Evolutionary conservation across 2,329 filamentous ascomycete genomes (phyloP).

Genomic region (Trichoderma cornu-damae): DNA sequence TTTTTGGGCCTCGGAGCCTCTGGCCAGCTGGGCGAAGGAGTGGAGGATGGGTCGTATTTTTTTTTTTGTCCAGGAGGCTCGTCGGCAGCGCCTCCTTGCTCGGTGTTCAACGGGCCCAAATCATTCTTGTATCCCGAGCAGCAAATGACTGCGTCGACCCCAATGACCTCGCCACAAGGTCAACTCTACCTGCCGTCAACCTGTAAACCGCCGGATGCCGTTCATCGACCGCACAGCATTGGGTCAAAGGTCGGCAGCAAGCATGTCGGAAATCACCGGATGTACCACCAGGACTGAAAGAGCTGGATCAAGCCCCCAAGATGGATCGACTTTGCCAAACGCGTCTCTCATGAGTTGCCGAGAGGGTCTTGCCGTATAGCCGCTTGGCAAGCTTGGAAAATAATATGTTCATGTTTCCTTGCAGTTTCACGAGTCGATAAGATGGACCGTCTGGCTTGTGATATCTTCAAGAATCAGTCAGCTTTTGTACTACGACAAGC

Average conservation of each 20-base stretch:
- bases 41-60: conserved; percentile 20
- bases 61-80: conserved; percentile 20
- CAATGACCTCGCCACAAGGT: conserved; percentile 28
- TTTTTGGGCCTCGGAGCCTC: conserved; percentile 24
- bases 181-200: conserved; percentile 28
- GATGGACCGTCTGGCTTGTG: conserved; percentile 31
- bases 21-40: conserved; percentile 20
- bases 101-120: no score
- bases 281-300: conserved; percentile 27
- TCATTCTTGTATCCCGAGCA: conserved; percentile 37
- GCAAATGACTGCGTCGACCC: conserved; percentile 34
- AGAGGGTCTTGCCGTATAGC: conserved; percentile 21
- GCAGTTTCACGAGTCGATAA: conserved; percentile 30
- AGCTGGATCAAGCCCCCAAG: conserved; percentile 28
- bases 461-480: conserved; percentile 23
- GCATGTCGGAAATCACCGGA: conserved; percentile 28
- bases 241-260: conserved; percentile 34
- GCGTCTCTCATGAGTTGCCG: conserved; percentile 21
- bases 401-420: conserved; percentile 27
- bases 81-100: no score
- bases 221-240: conserved; percentile 33
- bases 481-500: background rate
- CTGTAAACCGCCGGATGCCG: conserved; percentile 26
- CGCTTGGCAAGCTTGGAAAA: conserved; percentile 20
- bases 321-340: conserved; percentile 23